phyloP scores from a whole-genome alignment of 345 rosid species.

The Eucalyptus pumila region DNA sequence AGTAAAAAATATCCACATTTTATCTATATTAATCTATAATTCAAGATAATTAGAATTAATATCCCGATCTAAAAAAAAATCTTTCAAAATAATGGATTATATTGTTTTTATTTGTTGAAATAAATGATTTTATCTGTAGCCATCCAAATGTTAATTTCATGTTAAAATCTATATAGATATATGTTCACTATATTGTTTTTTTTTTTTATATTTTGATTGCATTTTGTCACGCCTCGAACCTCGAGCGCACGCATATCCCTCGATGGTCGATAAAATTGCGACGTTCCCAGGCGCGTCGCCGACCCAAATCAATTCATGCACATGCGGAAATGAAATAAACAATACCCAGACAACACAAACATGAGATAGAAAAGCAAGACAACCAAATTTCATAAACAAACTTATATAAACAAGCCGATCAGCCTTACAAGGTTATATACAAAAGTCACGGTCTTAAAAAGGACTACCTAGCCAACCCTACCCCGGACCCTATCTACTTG shows the following conservation, averaged over 20 bases:
- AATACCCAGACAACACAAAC: too few relatives aligned
- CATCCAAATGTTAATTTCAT: not conserved
- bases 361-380: too few relatives aligned
- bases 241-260: too few relatives aligned
- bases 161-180: not conserved
- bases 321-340: too few relatives aligned
- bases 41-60: not conserved
- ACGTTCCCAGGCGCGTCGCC: fast-evolving
- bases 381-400: too few relatives aligned
- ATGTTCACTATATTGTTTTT: not conserved
- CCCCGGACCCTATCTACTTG: too few relatives aligned
- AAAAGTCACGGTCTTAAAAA: too few relatives aligned
- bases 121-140: not conserved
- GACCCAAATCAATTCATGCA: too few relatives aligned
- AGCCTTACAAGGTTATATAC: too few relatives aligned
- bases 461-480: too few relatives aligned
- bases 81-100: not conserved
- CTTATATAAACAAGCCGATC: too few relatives aligned
- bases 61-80: not conserved
- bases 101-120: not conserved
- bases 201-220: not conserved
- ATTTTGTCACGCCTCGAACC: not conserved
- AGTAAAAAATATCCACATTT: not conserved
- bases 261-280: too few relatives aligned
- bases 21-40: not conserved